A percentile compares a stretch with the other conserved stretches of the same genome.
phyloP scores from a whole-genome alignment of 495 filamentous ascomycete species.

The Penicillium egyptiacum region DNA sequence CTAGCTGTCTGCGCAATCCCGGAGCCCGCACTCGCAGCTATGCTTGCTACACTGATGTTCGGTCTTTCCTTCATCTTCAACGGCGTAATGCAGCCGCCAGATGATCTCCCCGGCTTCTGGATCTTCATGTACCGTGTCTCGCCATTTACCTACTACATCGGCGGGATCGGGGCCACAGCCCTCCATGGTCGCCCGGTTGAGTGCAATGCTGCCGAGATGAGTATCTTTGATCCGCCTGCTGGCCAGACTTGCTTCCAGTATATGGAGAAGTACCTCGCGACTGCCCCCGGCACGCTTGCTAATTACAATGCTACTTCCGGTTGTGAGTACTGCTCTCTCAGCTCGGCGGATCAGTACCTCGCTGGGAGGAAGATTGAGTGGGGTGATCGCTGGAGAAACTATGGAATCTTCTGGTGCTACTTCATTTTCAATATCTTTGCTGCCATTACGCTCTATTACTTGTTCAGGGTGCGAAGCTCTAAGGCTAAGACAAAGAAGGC shows the following conservation, averaged over 20 bases:
- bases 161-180: conserved; percentile 53
- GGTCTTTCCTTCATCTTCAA: conserved; percentile 56
- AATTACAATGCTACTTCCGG: conserved; percentile 46
- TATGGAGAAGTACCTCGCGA: conserved; percentile 45
- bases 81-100: conserved; percentile 60
- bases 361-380: conserved; percentile 47
- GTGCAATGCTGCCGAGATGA: conserved; percentile 56
- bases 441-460: conserved; percentile 66
- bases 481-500: conserved; percentile 20
- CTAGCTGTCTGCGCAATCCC: conserved; percentile 55
- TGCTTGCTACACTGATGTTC: conserved; percentile 55
- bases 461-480: conserved; percentile 53
- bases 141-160: conserved; percentile 65
- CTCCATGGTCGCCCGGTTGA: conserved; percentile 54
- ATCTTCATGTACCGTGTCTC: conserved; percentile 74
- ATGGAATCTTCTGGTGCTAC: conserved; percentile 61
- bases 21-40: conserved; percentile 53
- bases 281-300: conserved; percentile 50
- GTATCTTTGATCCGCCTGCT: conserved; percentile 50
- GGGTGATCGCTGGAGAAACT: conserved; percentile 63
- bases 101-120: conserved; percentile 64
- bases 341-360: conserved; percentile 61
- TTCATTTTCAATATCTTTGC: conserved; percentile 65
- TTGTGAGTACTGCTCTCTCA: conserved; percentile 61
- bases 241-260: conserved; percentile 58